Conservation (phyloP, 441 rosid species). For the Erodium moschatum region DNA sequence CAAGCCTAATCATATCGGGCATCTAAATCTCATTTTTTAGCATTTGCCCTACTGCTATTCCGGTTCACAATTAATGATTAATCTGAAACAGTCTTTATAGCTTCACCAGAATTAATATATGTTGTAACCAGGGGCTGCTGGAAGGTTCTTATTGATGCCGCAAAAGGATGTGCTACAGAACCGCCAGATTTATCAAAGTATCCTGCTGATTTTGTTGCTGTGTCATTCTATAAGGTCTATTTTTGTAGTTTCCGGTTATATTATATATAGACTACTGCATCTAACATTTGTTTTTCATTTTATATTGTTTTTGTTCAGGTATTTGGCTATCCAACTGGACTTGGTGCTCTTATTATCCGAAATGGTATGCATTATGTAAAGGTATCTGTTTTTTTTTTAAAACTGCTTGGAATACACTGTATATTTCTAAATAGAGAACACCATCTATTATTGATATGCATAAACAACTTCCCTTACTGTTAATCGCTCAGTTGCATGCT, state of each 20-base stretch:
- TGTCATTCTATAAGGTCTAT: constrained; percentile 85
- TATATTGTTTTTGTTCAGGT: constrained; percentile 39
- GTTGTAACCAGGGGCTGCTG: constrained; percentile 45
- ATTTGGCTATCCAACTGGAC: constrained; percentile 98
- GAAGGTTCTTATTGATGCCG: constrained; percentile 96
- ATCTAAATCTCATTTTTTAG: constrained; percentile 13
- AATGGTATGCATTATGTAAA: constrained; percentile 48
- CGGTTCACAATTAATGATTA: not conserved
- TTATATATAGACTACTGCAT: constrained; percentile 13
- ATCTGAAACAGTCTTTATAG: not conserved
- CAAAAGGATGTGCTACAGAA: constrained; percentile 75
- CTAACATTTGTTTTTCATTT: constrained; percentile 23
- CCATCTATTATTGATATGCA: not conserved
- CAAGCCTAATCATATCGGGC: constrained; percentile 15
- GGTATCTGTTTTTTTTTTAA: not conserved
- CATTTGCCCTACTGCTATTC: constrained; percentile 8
- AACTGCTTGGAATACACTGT: not conserved
- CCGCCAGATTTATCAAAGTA: constrained; percentile 72
- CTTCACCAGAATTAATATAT: constrained; percentile 8
- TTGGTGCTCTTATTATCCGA: constrained; percentile 81
- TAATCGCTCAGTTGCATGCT: not conserved
- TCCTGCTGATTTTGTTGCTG: constrained; percentile 84
- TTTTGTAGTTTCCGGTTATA: not conserved
- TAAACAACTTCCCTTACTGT: not conserved
- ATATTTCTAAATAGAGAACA: not conserved